These are phyloP conservation scores for Wickerhamomyces mucosus DNA, from an alignment of 805 yeast species.

Conservation along the genomic window DNA sequence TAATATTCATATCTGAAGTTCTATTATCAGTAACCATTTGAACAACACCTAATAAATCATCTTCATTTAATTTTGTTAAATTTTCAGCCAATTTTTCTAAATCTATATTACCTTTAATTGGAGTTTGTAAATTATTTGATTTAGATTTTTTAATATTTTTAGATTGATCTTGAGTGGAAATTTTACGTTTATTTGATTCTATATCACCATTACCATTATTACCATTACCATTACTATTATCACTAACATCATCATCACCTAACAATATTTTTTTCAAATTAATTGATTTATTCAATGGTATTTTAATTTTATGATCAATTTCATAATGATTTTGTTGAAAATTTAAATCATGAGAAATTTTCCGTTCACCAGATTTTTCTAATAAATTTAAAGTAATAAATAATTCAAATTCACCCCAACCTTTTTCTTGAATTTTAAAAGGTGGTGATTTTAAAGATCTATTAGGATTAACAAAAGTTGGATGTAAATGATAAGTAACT, in stretches of 20 bases:
- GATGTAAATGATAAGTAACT: constrained; percentile 89
- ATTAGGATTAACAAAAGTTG: constrained; percentile 86
- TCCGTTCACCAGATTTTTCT: constrained; percentile 85
- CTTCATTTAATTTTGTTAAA: constrained; percentile 80
- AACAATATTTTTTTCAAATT: constrained; percentile 60
- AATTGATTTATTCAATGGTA: constrained; percentile 67
- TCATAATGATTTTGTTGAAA: constrained; percentile 70
- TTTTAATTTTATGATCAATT: constrained; percentile 65
- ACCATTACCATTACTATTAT: constrained; percentile 8
- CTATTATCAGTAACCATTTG: constrained; percentile 97
- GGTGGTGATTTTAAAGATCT: constrained; percentile 77
- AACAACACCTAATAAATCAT: constrained; percentile 87
- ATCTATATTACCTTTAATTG: constrained; percentile 72
- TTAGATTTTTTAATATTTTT: constrained; percentile 21
- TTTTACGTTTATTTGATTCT: constrained; percentile 24
- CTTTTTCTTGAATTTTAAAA: constrained; percentile 81
- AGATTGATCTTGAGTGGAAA: constrained; percentile 16
- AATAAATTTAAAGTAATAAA: constrained; percentile 66
- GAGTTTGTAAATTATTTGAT: constrained; percentile 24
- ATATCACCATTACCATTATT: background rate
- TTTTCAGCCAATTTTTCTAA: constrained; percentile 87
- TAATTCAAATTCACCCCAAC: constrained; percentile 98
- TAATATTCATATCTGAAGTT: constrained; percentile 90
- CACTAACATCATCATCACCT: constrained; percentile 22
- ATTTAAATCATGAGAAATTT: constrained; percentile 81